Evolutionary conservation across 169 alveolate species (phyloP), one percentile per base, ranked within the genome.

Genomic region (Amoebophrya sp.): DNA sequence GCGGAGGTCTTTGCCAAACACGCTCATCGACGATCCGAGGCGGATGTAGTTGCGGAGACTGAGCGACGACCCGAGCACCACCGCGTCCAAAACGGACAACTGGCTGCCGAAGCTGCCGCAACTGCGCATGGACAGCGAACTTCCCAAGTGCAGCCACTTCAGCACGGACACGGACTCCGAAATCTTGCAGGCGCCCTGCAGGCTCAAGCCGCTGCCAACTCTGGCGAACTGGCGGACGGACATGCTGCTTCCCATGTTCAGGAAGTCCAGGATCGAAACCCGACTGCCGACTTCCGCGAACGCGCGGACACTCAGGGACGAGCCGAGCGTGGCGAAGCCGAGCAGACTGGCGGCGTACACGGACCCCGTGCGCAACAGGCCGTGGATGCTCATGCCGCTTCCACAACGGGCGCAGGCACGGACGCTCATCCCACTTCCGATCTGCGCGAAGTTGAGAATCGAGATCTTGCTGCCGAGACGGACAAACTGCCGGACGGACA

Each of bases 171-270:
- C 53, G 32, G 14, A 18, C 40, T 40, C 47, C 12, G 33, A 0
- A 40, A 88, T 33, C 40, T 40, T 35, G 12, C 32, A n/a, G 29
- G 47, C 1, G n/a, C 40, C 40, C 32, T 2, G 32, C 23, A 88
- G 53, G 54, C 54, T 35, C 33, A 32, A 33, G 54, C 35, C 90
- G 40, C 53, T 33, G 90, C 90, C 90, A 7, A 39, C 53, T 35
- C 90, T 0, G 3, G 47, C 90, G 90, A 88, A 88, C 40, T n/a
- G 14, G 32, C 90, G 40, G 90, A 88, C 32, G 32, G 90, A 88
- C 40, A 32, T 23, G 1, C 40, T 40, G 40, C 90, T 88, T 1
- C 90, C 90, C 53, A 88, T 12, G 54, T 33, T 18, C 90, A 88
- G 14, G 40, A 40, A 35, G 47, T 88, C 90, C 32, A 88, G 35